phyloP scores from a whole-genome alignment of 768 basidiomycete genomes.

The Boletus fagicola region DNA sequence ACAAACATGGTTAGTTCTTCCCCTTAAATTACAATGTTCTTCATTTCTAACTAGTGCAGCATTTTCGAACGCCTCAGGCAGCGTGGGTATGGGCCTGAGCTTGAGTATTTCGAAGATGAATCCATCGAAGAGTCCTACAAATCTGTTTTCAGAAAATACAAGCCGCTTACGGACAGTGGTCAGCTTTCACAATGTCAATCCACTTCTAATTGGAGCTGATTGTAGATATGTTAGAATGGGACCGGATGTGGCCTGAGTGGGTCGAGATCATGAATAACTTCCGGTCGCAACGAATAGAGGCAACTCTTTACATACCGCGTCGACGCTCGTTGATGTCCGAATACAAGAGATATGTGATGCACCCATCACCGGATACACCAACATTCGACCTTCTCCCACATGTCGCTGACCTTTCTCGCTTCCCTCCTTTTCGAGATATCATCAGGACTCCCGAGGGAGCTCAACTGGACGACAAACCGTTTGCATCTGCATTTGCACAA shows the following conservation, averaged over 20 bases:
- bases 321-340: conserved; percentile 1
- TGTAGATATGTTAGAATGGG: conserved; percentile 9
- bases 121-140: not conserved
- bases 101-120: not conserved
- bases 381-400: conserved; percentile 15
- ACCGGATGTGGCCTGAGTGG: conserved; percentile 7
- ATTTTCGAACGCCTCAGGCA: conserved; percentile 18
- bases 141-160: conserved; percentile 9
- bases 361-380: conserved; percentile 2
- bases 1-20: conserved; percentile 4
- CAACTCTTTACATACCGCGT: conserved; percentile 1
- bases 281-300: conserved; percentile 7
- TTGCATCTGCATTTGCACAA: conserved; percentile 15
- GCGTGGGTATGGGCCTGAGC: conserved; percentile 13
- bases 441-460: conserved; percentile 4
- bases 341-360: conserved; percentile 14
- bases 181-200: not conserved
- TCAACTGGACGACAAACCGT: not conserved
- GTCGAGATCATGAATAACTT: not conserved
- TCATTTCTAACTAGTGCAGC: conserved; percentile 1
- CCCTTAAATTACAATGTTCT: not conserved
- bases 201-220: not conserved
- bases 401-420: conserved; percentile 8
- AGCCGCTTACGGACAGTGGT: conserved; percentile 17
- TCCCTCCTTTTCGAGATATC: conserved; percentile 13